Base-by-base conservation (phyloP, 2,329 filamentous ascomycete species). In the Metarhizium anisopliae region DNA sequence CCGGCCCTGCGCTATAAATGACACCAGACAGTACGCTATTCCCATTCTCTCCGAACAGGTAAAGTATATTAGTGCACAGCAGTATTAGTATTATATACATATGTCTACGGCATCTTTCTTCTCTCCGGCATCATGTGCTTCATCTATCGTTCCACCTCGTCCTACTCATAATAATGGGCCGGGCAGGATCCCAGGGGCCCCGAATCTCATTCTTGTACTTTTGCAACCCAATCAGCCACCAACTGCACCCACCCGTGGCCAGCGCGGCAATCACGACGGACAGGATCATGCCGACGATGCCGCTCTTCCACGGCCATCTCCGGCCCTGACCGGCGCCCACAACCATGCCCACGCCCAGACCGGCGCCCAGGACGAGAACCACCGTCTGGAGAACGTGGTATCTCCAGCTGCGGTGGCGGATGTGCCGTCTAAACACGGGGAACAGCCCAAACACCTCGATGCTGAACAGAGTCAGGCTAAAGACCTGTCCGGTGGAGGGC, bases 131-230 rank as follows among this genome's bases (percentile, higher is more conserved):
- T 45, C n/a, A 45, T 20, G 6, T 45, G n/a, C 42, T 20, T 53
- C 49, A 70, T 55, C 68, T 59, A 47, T 70, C 67, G 29, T 72
- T 69, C 79, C 80, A 83, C 54, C 78, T 73, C 59, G 78, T 76
- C 57, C 84, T 77, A 64, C 86, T 85, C 66, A 90, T 84, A 60
- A 94, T 92, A 55, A 94, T 83, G 10, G 94, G 94, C 67, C 92
- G 81, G 6, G 94, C 94, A 20, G 93, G 92, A 74, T 99, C 94
- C 94, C 94, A 99, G 1, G 94, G 94, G 47, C 94, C 94, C 66
- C 92, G 90, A 62, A 99, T 96, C 73, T 97, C 94, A 69, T 97
- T 97, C 77, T 99, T 99, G 73, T 97, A 99, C 74, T 95, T 93
- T 73, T 99, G 94, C 70, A 99, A 72, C 8, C 91, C 89, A 66